A percentile compares a stretch with the other conserved stretches of the same genome.
Evolutionary conservation across 2,329 filamentous ascomycete species (phyloP).

Genomic region (Coniochaeta prunicola): DNA sequence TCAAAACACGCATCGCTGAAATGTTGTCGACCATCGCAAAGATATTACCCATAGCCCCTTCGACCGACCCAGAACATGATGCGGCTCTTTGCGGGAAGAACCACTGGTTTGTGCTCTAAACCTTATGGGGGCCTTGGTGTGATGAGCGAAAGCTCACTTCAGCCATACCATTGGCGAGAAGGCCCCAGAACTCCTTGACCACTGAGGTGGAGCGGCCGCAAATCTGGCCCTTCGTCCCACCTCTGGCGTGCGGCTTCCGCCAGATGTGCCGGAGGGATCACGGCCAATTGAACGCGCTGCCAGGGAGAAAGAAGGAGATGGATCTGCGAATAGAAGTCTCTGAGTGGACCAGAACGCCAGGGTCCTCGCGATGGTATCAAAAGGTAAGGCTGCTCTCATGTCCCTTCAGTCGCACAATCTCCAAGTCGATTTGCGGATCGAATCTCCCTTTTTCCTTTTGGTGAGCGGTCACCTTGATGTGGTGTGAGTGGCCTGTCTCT

Average conservation of each 20-base stretch:
- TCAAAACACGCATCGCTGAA: background rate
- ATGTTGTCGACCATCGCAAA: background rate
- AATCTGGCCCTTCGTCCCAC: slow-evolving; percentile 19
- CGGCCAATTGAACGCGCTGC: slow-evolving; percentile 15
- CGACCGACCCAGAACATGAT: slow-evolving; percentile 7
- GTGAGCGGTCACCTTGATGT: background rate
- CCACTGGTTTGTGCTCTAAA: slow-evolving; percentile 15
- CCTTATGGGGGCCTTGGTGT: slow-evolving; percentile 10
- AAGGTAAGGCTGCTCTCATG: background rate
- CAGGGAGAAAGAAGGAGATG: slow-evolving; percentile 4
- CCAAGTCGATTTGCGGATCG: background rate
- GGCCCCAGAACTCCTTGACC: slow-evolving; percentile 3
- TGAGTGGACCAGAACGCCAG: background rate
- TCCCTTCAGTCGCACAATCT: background rate
- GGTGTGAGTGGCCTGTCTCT: background rate
- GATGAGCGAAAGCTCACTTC: slow-evolving; percentile 11
- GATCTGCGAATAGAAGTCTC: background rate
- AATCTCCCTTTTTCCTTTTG: background rate
- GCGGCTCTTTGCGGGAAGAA: slow-evolving; percentile 20
- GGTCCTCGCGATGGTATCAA: background rate
- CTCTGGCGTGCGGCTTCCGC: slow-evolving; percentile 7
- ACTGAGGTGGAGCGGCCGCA: slow-evolving; percentile 19
- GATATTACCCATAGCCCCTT: background rate
- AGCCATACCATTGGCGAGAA: slow-evolving; percentile 21
- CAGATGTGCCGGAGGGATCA: slow-evolving; percentile 1